A percentile compares a stretch with the other conserved stretches of the same genome.
Evolutionary conservation across 73 alveolate genomes (phyloP).

Genomic region (Paraurostyla sp.): DNA sequence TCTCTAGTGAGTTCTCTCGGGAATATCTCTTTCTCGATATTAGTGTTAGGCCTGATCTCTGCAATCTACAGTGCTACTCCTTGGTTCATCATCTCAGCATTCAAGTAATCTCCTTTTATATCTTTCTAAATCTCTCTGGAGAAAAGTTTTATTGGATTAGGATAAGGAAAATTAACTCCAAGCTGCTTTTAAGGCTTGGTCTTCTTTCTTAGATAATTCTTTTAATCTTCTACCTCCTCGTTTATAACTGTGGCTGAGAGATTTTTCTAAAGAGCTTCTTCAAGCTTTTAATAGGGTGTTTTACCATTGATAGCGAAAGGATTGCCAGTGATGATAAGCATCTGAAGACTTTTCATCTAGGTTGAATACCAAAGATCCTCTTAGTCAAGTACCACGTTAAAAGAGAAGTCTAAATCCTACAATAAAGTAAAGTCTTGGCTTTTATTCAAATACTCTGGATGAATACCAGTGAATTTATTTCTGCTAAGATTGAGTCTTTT

Average conservation of each 20-base stretch:
- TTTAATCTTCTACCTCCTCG: constrained; percentile 53
- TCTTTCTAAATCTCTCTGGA: constrained; percentile 63
- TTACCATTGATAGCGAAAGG: constrained; percentile 74
- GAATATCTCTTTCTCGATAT: constrained; percentile 70
- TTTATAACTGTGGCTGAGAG: constrained; percentile 74
- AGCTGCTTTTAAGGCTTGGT: not conserved
- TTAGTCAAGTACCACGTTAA: constrained; percentile 72
- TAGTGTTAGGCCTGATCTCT: constrained; percentile 75
- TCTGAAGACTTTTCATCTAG: constrained; percentile 53
- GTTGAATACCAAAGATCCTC: constrained; percentile 61
- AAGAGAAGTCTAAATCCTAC: constrained; percentile 77
- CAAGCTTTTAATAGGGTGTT: constrained; percentile 51
- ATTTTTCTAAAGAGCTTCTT: constrained; percentile 37
- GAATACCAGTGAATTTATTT: constrained; percentile 72
- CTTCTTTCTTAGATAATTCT: constrained; percentile 30
- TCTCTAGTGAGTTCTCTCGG: constrained; percentile 47
- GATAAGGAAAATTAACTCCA: constrained; percentile 67
- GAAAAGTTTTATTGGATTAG: constrained; percentile 71
- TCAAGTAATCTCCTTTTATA: constrained; percentile 61
- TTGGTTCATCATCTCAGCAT: constrained; percentile 69
- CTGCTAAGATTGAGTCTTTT: constrained; percentile 74
- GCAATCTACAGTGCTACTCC: constrained; percentile 73
- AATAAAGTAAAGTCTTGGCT: constrained; percentile 33
- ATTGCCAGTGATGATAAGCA: constrained; percentile 77
- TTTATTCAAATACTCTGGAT: constrained; percentile 45